phyloP scores from a whole-genome alignment of 2,329 filamentous ascomycete species.

The Eutypella sp. region DNA sequence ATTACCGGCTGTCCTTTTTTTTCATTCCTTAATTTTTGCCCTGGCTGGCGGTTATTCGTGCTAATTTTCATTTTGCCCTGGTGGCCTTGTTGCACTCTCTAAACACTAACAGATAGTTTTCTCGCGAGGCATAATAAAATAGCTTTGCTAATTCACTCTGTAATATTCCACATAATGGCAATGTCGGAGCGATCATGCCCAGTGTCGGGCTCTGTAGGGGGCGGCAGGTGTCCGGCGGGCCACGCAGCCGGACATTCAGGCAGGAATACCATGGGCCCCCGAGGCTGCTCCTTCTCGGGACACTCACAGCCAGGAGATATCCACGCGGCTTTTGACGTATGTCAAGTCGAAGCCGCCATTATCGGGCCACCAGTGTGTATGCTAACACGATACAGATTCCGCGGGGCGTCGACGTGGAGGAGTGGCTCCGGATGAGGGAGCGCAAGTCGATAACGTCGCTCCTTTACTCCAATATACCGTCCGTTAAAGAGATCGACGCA shows the following conservation, averaged over 20 bases:
- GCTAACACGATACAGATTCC: constrained; percentile 34
- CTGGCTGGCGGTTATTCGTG: too few relatives aligned
- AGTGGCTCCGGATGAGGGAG: constrained; percentile 43
- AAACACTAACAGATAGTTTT: background rate
- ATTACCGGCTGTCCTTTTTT: too few relatives aligned
- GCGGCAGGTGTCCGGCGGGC: constrained; percentile 22
- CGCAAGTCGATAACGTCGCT: constrained; percentile 44
- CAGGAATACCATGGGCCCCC: constrained; percentile 26
- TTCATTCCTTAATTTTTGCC: too few relatives aligned
- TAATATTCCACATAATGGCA: too few relatives aligned
- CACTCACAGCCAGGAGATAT: constrained; percentile 30
- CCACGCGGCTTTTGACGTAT: constrained; percentile 27
- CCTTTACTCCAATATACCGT: constrained; percentile 40
- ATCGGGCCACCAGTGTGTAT: background rate
- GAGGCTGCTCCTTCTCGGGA: constrained; percentile 32
- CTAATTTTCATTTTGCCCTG: background rate
- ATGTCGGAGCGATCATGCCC: constrained; percentile 14
- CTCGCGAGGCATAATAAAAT: too few relatives aligned
- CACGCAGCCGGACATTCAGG: constrained; percentile 19
- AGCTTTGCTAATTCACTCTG: too few relatives aligned
- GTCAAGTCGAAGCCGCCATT: background rate
- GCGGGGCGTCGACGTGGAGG: constrained; percentile 37
- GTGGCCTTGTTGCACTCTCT: background rate
- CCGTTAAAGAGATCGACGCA: constrained; percentile 31
- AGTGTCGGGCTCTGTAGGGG: constrained; percentile 22